Evolutionary conservation across 2,329 filamentous ascomycete species (phyloP).

Genomic region (Fusarium circinatum): DNA sequence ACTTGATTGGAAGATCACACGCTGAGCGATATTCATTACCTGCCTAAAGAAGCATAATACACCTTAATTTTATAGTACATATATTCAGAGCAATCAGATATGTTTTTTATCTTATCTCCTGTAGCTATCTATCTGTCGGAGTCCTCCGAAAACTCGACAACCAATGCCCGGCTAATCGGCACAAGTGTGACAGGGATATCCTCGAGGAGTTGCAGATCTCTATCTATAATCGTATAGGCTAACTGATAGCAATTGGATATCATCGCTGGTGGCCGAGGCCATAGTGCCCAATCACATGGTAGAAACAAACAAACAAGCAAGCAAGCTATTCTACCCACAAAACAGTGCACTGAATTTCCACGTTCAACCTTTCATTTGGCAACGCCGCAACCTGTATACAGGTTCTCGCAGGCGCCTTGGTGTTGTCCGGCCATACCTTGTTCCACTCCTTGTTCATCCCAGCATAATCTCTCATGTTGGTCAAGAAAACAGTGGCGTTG

Average conservation of each 20-base stretch:
- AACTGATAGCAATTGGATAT: too few relatives aligned
- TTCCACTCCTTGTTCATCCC: background rate
- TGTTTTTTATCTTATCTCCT: background rate
- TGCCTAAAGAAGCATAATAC: background rate
- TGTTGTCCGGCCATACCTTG: background rate
- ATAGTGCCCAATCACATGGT: background rate
- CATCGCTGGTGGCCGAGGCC: background rate
- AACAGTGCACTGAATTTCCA: background rate
- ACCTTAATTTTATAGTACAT: background rate
- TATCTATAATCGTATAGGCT: background rate
- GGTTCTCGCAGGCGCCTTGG: background rate
- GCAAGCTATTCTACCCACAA: background rate
- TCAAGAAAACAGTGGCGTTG: background rate
- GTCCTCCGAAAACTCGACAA: background rate
- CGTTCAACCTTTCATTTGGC: background rate
- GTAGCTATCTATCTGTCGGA: background rate
- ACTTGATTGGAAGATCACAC: background rate
- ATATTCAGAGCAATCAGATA: background rate
- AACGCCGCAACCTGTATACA: background rate
- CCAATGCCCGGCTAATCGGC: background rate
- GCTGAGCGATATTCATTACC: background rate
- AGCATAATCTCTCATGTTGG: background rate
- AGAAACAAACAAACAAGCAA: background rate
- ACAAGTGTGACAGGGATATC: background rate
- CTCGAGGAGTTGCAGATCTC: background rate